A percentile compares a stretch with the other conserved stretches of the same genome.
Evolutionary conservation across 2,329 filamentous ascomycete species (phyloP).

Genomic region (Ploettnerulaceae sp.): DNA sequence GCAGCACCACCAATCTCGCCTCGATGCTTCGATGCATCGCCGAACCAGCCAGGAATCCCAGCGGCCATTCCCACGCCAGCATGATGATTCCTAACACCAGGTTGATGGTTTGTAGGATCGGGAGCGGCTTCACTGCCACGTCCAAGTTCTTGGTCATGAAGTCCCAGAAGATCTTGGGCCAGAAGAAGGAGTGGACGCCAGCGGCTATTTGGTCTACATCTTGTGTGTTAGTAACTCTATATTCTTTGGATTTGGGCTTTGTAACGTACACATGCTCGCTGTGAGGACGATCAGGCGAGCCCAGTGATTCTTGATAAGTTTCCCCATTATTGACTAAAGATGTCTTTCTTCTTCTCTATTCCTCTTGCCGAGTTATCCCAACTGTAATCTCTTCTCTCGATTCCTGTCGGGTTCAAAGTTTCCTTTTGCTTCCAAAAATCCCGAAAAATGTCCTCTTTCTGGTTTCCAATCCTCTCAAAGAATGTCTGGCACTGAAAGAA

Average conservation of each 20-base stretch:
- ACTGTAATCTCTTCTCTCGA: background rate
- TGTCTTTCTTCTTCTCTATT: constrained; percentile 20
- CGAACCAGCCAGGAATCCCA: constrained; percentile 71
- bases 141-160: constrained; percentile 90
- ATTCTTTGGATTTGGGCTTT: constrained; percentile 7
- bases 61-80: constrained; percentile 87
- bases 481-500: constrained; percentile 16
- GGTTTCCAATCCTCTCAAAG: constrained; percentile 10
- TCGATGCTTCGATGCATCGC: constrained; percentile 83
- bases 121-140: constrained; percentile 77
- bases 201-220: constrained; percentile 78
- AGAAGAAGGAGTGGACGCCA: constrained; percentile 85
- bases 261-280: constrained; percentile 54
- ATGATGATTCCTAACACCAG: constrained; percentile 73
- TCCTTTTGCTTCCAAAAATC: constrained; percentile 6
- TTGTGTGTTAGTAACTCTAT: constrained; percentile 12
- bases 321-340: constrained; percentile 59
- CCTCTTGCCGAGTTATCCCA: constrained; percentile 13
- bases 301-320: constrained; percentile 99
- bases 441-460: no score
- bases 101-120: constrained; percentile 85
- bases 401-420: constrained; percentile 6
- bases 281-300: constrained; percentile 89
- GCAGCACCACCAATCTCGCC: constrained; percentile 75
- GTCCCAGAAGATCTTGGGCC: constrained; percentile 99